These are phyloP conservation scores for Wickerhamia fluorescens DNA, from an alignment of 805 yeast species.

Conservation along the genomic window DNA sequence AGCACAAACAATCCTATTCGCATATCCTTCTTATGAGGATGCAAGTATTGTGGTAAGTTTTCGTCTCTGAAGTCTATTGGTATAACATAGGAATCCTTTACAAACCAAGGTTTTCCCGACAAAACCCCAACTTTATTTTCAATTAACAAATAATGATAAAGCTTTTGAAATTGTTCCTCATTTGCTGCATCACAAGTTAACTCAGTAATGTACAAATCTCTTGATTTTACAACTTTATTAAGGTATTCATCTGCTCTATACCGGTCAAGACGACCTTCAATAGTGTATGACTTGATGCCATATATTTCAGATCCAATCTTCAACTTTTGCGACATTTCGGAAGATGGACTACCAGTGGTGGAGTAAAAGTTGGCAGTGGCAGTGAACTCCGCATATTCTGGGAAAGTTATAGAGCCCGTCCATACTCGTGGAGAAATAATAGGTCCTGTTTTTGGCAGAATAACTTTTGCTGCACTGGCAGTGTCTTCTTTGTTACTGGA, in stretches of 20 bases:
- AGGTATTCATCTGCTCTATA: conserved; percentile 52
- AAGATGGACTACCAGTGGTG: conserved; percentile 16
- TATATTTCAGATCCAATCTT: conserved; percentile 24
- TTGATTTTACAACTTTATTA: conserved; percentile 34
- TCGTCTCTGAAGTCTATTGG: conserved; percentile 24
- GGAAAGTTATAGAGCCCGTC: conserved; percentile 44
- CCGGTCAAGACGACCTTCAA: conserved; percentile 60
- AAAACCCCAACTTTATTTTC: conserved; percentile 55
- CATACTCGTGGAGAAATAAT: conserved; percentile 23
- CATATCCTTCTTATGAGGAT: conserved; percentile 6
- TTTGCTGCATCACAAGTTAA: conserved; percentile 19
- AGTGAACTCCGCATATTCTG: conserved; percentile 41
- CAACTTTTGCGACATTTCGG: conserved; percentile 16
- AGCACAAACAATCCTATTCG: conserved; percentile 25
- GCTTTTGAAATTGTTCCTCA: conserved; percentile 21
- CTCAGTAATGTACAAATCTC: conserved; percentile 49
- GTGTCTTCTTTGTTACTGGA: background rate
- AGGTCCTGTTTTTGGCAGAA: background rate
- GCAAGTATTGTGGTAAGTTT: conserved; percentile 16
- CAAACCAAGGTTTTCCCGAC: conserved; percentile 39
- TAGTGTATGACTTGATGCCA: conserved; percentile 23
- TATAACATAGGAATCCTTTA: conserved; percentile 59
- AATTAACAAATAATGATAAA: conserved; percentile 38
- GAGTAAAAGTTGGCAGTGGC: conserved; percentile 32
- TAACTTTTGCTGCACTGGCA: background rate